phyloP scores from a whole-genome alignment of 2,329 filamentous ascomycete species.

The Epichloe uncinata region DNA sequence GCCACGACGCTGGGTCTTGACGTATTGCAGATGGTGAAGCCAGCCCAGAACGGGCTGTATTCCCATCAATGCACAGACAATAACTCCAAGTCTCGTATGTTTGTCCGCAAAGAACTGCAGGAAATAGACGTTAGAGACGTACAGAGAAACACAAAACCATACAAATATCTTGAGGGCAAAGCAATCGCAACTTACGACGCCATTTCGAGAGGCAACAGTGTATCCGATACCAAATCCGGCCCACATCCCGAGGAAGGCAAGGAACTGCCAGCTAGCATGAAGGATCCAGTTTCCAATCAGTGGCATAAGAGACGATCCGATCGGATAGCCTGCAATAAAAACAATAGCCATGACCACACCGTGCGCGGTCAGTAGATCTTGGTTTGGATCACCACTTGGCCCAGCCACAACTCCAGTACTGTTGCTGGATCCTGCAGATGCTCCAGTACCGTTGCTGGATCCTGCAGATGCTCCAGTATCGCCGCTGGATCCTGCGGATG shows the following conservation, averaged over 20 bases:
- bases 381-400: conserved; percentile 6
- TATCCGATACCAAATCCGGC: conserved; percentile 46
- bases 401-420: neutral
- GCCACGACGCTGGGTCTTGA: conserved; percentile 33
- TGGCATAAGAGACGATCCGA: conserved; percentile 48
- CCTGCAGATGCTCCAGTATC: neutral
- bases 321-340: conserved; percentile 46
- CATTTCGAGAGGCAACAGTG: conserved; percentile 25
- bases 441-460: neutral
- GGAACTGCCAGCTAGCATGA: conserved; percentile 42
- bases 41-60: conserved; percentile 46
- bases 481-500: neutral
- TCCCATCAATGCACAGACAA: conserved; percentile 38
- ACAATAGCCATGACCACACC: conserved; percentile 48
- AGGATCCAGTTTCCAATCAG: conserved; percentile 41
- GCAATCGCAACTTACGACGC: conserved; percentile 25
- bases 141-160: neutral
- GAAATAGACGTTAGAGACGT: neutral
- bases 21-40: conserved; percentile 42
- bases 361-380: conserved; percentile 29
- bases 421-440: neutral
- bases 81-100: conserved; percentile 44
- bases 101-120: conserved; percentile 35
- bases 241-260: conserved; percentile 45
- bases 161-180: neutral